phyloP scores from a whole-genome alignment of 2,329 filamentous ascomycete species.

The Monosporascus sp. region DNA sequence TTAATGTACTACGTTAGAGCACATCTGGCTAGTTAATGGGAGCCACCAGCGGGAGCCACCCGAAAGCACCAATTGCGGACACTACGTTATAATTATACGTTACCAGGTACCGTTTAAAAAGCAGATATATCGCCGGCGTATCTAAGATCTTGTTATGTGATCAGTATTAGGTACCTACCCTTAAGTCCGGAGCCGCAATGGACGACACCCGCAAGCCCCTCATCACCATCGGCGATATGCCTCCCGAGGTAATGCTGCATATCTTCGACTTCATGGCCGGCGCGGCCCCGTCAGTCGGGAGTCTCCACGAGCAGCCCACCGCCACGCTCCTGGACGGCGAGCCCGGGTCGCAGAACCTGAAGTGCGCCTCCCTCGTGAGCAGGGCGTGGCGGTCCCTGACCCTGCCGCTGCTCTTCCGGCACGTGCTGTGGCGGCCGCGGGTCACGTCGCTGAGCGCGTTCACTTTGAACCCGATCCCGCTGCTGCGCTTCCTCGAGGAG shows the following conservation, averaged over 20 bases:
- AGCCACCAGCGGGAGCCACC: too few relatives aligned
- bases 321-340: slow-evolving; percentile 31
- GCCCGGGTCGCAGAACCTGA: slow-evolving; percentile 39
- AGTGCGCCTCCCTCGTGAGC: slow-evolving; percentile 49
- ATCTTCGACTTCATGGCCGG: slow-evolving; percentile 51
- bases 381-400: slow-evolving; percentile 45
- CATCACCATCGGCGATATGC: slow-evolving; percentile 35
- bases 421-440: slow-evolving; percentile 37
- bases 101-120: too few relatives aligned
- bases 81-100: too few relatives aligned
- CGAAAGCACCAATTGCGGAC: too few relatives aligned
- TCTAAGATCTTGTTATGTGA: too few relatives aligned
- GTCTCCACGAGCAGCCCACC: slow-evolving; percentile 44
- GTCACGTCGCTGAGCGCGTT: slow-evolving; percentile 20
- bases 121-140: too few relatives aligned
- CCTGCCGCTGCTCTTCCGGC: slow-evolving; percentile 52
- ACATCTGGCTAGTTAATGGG: too few relatives aligned
- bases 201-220: background rate
- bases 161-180: too few relatives aligned
- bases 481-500: slow-evolving; percentile 33
- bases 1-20: too few relatives aligned
- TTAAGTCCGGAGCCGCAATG: background rate
- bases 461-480: slow-evolving; percentile 27
- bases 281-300: slow-evolving; percentile 40
- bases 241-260: slow-evolving; percentile 54